Evolutionary conservation across 2,329 filamentous ascomycete species (phyloP), one percentile per base, ranked within the genome.

Genomic region (Zymoseptoria ardabiliae): DNA sequence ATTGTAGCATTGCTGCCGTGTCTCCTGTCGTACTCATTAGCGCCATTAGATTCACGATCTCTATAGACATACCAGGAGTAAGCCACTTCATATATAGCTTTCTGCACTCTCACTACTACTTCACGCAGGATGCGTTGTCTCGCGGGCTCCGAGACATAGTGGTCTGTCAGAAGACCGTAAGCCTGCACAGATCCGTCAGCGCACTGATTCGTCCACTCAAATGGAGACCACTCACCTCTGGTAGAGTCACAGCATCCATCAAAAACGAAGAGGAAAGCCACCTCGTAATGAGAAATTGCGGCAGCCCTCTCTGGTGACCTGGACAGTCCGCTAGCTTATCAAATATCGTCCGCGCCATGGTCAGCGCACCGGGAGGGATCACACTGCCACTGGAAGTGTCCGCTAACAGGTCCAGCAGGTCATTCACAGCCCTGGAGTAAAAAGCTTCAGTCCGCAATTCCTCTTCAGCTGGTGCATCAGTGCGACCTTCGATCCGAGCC

Each of bases 201-300:
- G 19, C 13, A 20, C 25, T 30, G 23, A 7, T 41, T 41, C 13
- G 11, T 41, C 22, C 21, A n/a, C 11, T 11, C 25, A 5, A 11
- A 30, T 49, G 49, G 35, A 3, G 23, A 22, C 17, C 21, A 21
- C 70, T 67, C 80, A 85, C 91, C 81, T 99, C 94, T 10, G 94
- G 94, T 69, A 94, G 89, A 53, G 91, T 89, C 69, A 97, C 84
- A 56, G 91, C 87, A 67, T 89, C 88, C 53, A 90, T 82, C 41
- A 97, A 79, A 74, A 94, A 97, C 55, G 88, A 87, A 63, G 91
- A 89, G 73, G 97, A 96, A 63, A 97, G 86, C 86, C 93, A 99
- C 71, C 92, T 89, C 68, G 88, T 90, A 63, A 97, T 86, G 65
- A 97, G 83, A 78, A 92, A 95, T 66, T 86, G 86, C 63, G 91